phyloP scores from a whole-genome alignment of 2,329 filamentous ascomycete species.

The Pyricularia sp. region DNA sequence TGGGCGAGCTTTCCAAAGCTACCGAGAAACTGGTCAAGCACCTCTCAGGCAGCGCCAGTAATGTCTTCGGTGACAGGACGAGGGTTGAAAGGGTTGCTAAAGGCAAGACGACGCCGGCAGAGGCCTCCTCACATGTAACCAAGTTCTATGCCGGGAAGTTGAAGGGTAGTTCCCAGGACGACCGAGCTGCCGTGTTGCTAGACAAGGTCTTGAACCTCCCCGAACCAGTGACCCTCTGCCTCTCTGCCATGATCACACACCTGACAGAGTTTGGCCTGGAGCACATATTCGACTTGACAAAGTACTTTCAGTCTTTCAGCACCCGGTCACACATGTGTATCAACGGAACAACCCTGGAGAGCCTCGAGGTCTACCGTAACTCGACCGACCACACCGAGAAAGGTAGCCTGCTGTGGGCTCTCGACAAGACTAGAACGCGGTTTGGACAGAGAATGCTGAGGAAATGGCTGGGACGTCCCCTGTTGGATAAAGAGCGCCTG shows the following conservation, averaged over 20 bases:
- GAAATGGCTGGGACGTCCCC: conserved; percentile 87
- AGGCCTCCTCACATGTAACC: conserved; percentile 79
- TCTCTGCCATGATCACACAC: conserved; percentile 94
- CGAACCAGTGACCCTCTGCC: conserved; percentile 75
- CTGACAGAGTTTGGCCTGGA: conserved; percentile 84
- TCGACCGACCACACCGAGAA: conserved; percentile 74
- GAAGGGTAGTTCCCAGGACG: conserved; percentile 44
- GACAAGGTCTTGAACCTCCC: conserved; percentile 79
- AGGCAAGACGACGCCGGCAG: conserved; percentile 67
- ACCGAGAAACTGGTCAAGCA: conserved; percentile 89
- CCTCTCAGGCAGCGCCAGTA: conserved; percentile 76
- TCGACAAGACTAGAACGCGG: conserved; percentile 82
- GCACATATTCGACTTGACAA: conserved; percentile 90
- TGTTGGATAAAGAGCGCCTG: conserved; percentile 62
- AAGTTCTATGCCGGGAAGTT: conserved; percentile 85
- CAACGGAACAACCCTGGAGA: conserved; percentile 87
- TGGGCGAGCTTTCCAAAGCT: conserved; percentile 78
- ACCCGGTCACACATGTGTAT: conserved; percentile 90
- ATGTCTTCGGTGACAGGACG: conserved; percentile 83
- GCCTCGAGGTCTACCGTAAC: conserved; percentile 91
- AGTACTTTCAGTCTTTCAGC: conserved; percentile 94
- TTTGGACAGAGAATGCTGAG: conserved; percentile 79
- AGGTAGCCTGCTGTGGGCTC: conserved; percentile 88
- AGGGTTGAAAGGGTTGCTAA: conserved; percentile 70
- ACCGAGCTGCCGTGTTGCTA: conserved; percentile 51